Conservation (phyloP, 2,329 filamentous ascomycete genomes). For the Sclerotinia minor region DNA sequence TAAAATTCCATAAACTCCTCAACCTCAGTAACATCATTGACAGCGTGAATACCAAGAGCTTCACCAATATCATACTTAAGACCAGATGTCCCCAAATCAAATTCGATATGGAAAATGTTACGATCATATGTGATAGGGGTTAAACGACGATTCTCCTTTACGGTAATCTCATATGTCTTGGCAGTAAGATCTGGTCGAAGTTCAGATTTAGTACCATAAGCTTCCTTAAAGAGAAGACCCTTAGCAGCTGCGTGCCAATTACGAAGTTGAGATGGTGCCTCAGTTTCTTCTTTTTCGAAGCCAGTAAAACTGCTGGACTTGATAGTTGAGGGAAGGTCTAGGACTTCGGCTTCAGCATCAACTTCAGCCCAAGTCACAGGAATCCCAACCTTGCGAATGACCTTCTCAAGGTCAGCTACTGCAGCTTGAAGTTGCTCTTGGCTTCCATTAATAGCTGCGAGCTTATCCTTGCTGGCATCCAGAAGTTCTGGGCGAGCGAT, state of each 20-base stretch:
- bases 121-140: slow-evolving; percentile 88
- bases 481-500: slow-evolving; percentile 68
- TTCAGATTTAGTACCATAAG: slow-evolving; percentile 69
- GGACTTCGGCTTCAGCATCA: slow-evolving; percentile 56
- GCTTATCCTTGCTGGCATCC: slow-evolving; percentile 62
- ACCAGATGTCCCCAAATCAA: slow-evolving; percentile 87
- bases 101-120: slow-evolving; percentile 99
- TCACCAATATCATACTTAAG: slow-evolving; percentile 97
- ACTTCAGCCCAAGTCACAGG: slow-evolving; percentile 78
- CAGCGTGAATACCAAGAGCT: slow-evolving; percentile 91
- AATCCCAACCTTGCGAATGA: slow-evolving; percentile 71
- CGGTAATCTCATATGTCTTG: slow-evolving; percentile 83
- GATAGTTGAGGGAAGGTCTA: slow-evolving; percentile 62
- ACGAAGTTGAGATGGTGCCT: slow-evolving; percentile 65
- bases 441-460: slow-evolving; percentile 59
- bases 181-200: slow-evolving; percentile 84
- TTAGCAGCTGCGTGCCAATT: slow-evolving; percentile 85
- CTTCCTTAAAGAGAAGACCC: slow-evolving; percentile 90
- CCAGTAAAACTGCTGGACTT: slow-evolving; percentile 78
- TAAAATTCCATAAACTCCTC: slow-evolving; percentile 87
- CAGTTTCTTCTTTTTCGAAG: slow-evolving; percentile 74
- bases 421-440: slow-evolving; percentile 54
- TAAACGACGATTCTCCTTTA: slow-evolving; percentile 93
- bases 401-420: slow-evolving; percentile 66
- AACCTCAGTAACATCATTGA: slow-evolving; percentile 82